Percentiles rank a stretch among this genome's conserved stretches.
Evolutionary conservation across 345 rosid species (phyloP).

Genomic region (Eutrema yunnanense): DNA sequence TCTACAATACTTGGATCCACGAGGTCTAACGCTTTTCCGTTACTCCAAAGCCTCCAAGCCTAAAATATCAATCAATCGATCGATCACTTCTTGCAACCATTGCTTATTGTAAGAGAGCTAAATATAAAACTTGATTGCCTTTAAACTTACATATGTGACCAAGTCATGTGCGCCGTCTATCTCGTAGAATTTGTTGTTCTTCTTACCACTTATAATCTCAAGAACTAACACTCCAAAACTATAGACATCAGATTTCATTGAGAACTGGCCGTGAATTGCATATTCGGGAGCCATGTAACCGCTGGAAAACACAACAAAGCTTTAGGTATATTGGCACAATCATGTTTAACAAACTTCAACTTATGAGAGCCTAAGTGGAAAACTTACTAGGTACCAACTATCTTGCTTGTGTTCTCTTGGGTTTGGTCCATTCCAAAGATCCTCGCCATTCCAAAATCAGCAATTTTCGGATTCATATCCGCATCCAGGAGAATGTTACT

Average conservation of each 20-base stretch:
- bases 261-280: slow-evolving; percentile 28
- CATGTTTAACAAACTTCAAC: neutral
- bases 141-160: slow-evolving; percentile 24
- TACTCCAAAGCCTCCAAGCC: slow-evolving; percentile 59
- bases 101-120: neutral
- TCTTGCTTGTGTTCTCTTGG: slow-evolving; percentile 34
- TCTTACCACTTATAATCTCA: slow-evolving; percentile 31
- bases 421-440: slow-evolving; percentile 36
- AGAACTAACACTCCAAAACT: slow-evolving; percentile 33
- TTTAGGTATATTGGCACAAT: neutral
- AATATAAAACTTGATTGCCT: neutral
- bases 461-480: slow-evolving; percentile 53
- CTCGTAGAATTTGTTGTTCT: slow-evolving; percentile 12
- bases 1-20: slow-evolving; percentile 37
- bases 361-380: neutral
- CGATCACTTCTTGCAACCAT: neutral
- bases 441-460: slow-evolving; percentile 65
- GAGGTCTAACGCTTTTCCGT: slow-evolving; percentile 37
- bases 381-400: slow-evolving; percentile 57
- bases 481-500: slow-evolving; percentile 51
- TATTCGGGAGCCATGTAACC: slow-evolving; percentile 47
- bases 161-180: neutral
- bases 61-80: slow-evolving; percentile 13
- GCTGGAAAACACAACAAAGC: neutral
- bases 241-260: slow-evolving; percentile 37